Percentiles rank a stretch among this genome's conserved stretches.
Conservation (phyloP, 805 yeast genomes). For the Suhomyces faveliae region DNA sequence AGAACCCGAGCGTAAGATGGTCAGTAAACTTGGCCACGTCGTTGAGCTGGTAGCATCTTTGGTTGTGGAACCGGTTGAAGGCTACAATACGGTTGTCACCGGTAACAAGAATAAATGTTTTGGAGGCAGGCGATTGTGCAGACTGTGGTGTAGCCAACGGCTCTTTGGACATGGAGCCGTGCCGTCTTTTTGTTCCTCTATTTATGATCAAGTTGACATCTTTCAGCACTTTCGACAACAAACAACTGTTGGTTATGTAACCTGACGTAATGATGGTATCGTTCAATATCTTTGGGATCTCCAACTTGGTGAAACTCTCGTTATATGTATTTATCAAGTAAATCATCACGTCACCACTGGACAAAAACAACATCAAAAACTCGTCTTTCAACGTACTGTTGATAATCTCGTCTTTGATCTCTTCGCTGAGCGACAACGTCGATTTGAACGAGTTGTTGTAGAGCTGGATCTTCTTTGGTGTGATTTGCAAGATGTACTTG, state of each 20-base stretch:
- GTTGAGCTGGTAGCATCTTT: slow-evolving; percentile 53
- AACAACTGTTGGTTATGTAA: slow-evolving; percentile 53
- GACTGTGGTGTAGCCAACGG: slow-evolving; percentile 7
- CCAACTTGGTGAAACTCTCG: slow-evolving; percentile 32
- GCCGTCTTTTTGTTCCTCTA: slow-evolving; percentile 33
- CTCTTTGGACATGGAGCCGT: slow-evolving; percentile 14
- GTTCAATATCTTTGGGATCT: slow-evolving; percentile 39
- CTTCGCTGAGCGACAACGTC: slow-evolving; percentile 46
- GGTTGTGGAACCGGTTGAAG: slow-evolving; percentile 55
- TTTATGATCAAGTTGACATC: slow-evolving; percentile 29
- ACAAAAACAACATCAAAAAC: slow-evolving; percentile 58
- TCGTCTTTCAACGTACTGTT: slow-evolving; percentile 64
- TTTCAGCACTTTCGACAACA: slow-evolving; percentile 43
- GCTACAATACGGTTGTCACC: slow-evolving; percentile 73
- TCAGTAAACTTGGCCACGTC: slow-evolving; percentile 49
- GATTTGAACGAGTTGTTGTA: slow-evolving; percentile 60
- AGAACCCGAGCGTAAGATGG: slow-evolving; percentile 40
- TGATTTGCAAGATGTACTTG: slow-evolving; percentile 68
- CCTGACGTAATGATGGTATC: slow-evolving; percentile 68
- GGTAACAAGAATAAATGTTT: slow-evolving; percentile 62
- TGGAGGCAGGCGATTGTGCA: slow-evolving; percentile 25
- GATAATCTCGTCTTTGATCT: slow-evolving; percentile 53
- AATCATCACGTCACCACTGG: slow-evolving; percentile 69
- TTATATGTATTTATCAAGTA: slow-evolving; percentile 42
- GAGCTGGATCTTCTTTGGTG: slow-evolving; percentile 60